phyloP scores from a whole-genome alignment of 495 filamentous ascomycete genomes.

The Hapsidospora chrysogenum region DNA sequence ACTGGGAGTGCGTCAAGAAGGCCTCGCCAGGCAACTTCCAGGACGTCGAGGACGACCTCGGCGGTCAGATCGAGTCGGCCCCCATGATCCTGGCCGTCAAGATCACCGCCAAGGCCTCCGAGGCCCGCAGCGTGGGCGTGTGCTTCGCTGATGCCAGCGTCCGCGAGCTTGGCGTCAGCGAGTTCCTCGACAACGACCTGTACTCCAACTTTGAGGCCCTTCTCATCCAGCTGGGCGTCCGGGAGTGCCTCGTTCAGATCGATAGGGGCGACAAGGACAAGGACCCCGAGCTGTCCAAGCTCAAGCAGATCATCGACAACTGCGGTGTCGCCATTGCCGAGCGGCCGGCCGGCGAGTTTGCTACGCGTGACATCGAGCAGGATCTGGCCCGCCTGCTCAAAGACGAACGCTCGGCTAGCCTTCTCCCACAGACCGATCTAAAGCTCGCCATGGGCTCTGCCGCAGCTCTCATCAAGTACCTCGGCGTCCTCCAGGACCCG shows the following conservation, averaged over 20 bases:
- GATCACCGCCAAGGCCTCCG: constrained; percentile 68
- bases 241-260: constrained; percentile 70
- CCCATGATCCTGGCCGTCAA: constrained; percentile 93
- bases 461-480: constrained; percentile 84
- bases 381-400: constrained; percentile 75
- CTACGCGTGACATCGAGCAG: constrained; percentile 87
- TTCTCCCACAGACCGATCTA: constrained; percentile 78
- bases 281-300: constrained; percentile 79
- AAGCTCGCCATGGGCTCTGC: constrained; percentile 96
- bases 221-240: constrained; percentile 89
- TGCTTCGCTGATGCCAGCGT: constrained; percentile 98
- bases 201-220: constrained; percentile 97
- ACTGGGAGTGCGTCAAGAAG: constrained; percentile 83
- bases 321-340: constrained; percentile 84
- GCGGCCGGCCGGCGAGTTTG: constrained; percentile 59
- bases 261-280: constrained; percentile 55
- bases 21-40: constrained; percentile 93
- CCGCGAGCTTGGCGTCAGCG: constrained; percentile 86
- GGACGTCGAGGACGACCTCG: constrained; percentile 92
- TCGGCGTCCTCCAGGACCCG: constrained; percentile 77
- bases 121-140: constrained; percentile 77
- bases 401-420: constrained; percentile 61
- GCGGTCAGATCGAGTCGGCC: constrained; percentile 69
- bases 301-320: constrained; percentile 73
- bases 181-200: constrained; percentile 94